phyloP scores from a whole-genome alignment of 164 flowering plant species.

The Vitis amurensis region DNA sequence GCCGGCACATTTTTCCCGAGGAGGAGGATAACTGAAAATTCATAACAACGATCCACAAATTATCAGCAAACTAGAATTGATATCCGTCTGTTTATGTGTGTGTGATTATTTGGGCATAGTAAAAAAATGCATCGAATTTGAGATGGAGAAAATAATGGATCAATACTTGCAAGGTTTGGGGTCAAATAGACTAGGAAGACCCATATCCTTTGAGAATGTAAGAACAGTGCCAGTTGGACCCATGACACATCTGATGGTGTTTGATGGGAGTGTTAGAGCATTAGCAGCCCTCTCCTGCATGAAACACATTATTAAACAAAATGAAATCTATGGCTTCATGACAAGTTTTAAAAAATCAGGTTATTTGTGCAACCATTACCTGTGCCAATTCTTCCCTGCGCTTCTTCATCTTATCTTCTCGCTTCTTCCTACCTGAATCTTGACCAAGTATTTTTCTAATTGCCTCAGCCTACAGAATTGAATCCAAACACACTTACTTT shows the following conservation, averaged over 20 bases:
- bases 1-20: constrained; percentile 84
- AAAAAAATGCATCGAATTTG: not conserved
- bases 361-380: constrained; percentile 37
- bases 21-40: constrained; percentile 79
- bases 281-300: constrained; percentile 82
- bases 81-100: too few species aligned
- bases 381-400: constrained; percentile 85
- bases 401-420: constrained; percentile 82
- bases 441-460: constrained; percentile 92
- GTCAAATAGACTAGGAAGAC: constrained; percentile 73
- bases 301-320: not conserved
- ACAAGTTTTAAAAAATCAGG: not conserved
- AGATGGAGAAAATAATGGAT: not conserved
- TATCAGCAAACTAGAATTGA: not conserved
- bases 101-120: too few species aligned
- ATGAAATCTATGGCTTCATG: not conserved
- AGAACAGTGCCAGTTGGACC: constrained; percentile 79
- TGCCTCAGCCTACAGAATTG: constrained; percentile 79
- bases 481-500: constrained; percentile 1
- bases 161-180: constrained; percentile 67
- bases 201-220: constrained; percentile 68
- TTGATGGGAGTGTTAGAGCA: constrained; percentile 52
- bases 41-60: constrained; percentile 14
- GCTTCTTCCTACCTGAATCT: constrained; percentile 87
- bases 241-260: constrained; percentile 61